phyloP scores from a whole-genome alignment of 345 rosid species.

The Gossypium stocksii region DNA sequence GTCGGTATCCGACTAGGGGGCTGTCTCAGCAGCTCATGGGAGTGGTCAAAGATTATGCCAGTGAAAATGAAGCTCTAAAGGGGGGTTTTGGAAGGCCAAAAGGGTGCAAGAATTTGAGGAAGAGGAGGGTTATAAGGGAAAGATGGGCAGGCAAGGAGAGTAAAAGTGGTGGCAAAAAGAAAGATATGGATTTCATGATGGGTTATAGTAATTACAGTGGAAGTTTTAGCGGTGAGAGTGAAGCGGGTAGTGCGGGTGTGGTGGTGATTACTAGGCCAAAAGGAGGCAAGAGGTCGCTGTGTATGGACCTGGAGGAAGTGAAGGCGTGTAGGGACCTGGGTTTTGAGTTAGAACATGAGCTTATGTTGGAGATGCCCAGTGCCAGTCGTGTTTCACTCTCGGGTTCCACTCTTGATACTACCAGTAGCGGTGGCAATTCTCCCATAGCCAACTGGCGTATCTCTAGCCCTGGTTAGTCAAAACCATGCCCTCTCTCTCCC shows the following conservation, averaged over 20 bases:
- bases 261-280: conserved; percentile 77
- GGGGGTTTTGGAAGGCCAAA: conserved; percentile 4
- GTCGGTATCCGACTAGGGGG: conserved; percentile 17
- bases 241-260: conserved; percentile 44
- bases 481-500: not conserved
- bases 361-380: conserved; percentile 55
- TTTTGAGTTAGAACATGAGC: conserved; percentile 75
- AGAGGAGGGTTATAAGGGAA: conserved; percentile 19
- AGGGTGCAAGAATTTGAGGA: conserved; percentile 35
- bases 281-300: conserved; percentile 70
- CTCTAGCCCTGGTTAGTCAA: conserved; percentile 74
- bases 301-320: conserved; percentile 88
- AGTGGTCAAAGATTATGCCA: conserved; percentile 54
- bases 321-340: conserved; percentile 93
- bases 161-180: conserved; percentile 21
- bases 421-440: conserved; percentile 83
- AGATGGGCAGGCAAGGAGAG: conserved; percentile 15
- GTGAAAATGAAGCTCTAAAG: conserved; percentile 65
- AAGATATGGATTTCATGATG: conserved; percentile 12
- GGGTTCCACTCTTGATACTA: conserved; percentile 46
- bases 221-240: conserved; percentile 58
- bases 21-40: conserved; percentile 8
- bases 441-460: conserved; percentile 86
- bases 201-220: conserved; percentile 21
- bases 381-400: conserved; percentile 43